A percentile compares a stretch with the other conserved stretches of the same genome.
Evolutionary conservation across 2,329 filamentous ascomycete species (phyloP).

Genomic region (Helotiales sp.): DNA sequence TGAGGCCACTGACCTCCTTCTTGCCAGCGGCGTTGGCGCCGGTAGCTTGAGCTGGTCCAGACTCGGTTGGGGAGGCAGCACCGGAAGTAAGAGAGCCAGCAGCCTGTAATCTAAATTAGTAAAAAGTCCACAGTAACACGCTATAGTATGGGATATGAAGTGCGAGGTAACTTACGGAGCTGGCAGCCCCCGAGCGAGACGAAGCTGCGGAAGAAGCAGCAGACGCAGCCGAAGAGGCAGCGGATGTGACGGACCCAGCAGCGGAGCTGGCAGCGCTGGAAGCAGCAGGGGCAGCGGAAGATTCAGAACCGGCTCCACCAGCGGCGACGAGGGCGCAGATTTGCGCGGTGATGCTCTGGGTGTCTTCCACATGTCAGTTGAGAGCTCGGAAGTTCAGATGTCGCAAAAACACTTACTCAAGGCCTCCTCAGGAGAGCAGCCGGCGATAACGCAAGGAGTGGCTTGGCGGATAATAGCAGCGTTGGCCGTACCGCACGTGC

Average conservation of each 20-base stretch:
- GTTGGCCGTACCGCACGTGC: conserved; percentile 33
- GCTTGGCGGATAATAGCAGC: conserved; percentile 28
- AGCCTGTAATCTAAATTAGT: neutral
- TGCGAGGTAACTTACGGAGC: neutral
- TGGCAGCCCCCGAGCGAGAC: neutral
- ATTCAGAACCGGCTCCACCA: neutral
- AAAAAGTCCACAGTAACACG: too few species aligned
- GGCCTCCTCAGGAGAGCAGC: conserved; percentile 31
- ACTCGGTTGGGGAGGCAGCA: neutral
- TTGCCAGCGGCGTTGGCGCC: conserved; percentile 15
- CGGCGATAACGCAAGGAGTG: conserved; percentile 33
- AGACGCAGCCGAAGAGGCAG: neutral
- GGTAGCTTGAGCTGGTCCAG: conserved; percentile 10
- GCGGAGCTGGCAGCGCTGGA: neutral
- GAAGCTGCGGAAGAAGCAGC: conserved; percentile 19
- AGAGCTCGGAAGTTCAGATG: too few species aligned
- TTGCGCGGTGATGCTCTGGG: conserved; percentile 26
- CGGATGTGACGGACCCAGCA: neutral
- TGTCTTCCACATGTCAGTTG: conserved; percentile 19
- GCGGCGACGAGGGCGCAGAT: conserved; percentile 28
- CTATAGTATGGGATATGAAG: too few species aligned
- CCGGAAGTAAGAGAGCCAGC: neutral
- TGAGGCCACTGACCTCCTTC: conserved; percentile 17
- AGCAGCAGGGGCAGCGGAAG: neutral
- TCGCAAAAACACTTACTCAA: conserved; percentile 34